phyloP scores from a whole-genome alignment of 768 basidiomycete species.

The Tubosaeta sp. region DNA sequence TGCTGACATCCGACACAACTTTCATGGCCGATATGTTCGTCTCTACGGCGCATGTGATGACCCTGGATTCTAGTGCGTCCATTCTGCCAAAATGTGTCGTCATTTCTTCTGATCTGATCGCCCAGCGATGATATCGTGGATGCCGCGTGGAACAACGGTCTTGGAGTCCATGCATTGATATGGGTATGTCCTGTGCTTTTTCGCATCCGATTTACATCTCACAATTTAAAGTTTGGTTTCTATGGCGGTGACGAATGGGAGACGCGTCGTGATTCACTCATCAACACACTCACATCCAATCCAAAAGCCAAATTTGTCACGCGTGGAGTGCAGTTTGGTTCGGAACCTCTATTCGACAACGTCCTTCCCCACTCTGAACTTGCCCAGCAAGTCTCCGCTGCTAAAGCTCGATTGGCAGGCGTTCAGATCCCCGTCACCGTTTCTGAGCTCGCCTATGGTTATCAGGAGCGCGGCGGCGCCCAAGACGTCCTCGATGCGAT shows the following conservation, averaged over 20 bases:
- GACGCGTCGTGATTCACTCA: slow-evolving; percentile 47
- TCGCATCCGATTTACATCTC: background rate
- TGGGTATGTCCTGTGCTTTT: slow-evolving; percentile 47
- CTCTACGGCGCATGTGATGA: slow-evolving; percentile 41
- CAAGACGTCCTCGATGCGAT: slow-evolving; percentile 53
- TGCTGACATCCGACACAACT: slow-evolving; percentile 51
- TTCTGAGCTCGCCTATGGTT: slow-evolving; percentile 61
- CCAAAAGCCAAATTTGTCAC: slow-evolving; percentile 62
- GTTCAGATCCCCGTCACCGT: slow-evolving; percentile 67
- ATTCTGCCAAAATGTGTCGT: background rate
- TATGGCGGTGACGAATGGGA: slow-evolving; percentile 45
- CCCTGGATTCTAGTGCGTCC: slow-evolving; percentile 35
- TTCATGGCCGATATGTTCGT: slow-evolving; percentile 63
- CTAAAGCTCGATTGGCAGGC: slow-evolving; percentile 45
- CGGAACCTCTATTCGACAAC: slow-evolving; percentile 61
- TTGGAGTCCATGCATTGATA: slow-evolving; percentile 71
- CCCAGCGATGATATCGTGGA: slow-evolving; percentile 55
- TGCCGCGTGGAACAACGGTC: slow-evolving; percentile 62
- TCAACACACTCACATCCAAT: slow-evolving; percentile 52
- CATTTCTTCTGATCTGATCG: slow-evolving; percentile 14
- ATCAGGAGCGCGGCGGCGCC: slow-evolving; percentile 48
- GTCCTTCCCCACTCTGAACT: slow-evolving; percentile 49
- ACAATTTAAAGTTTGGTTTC: slow-evolving; percentile 33
- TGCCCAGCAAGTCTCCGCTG: slow-evolving; percentile 45
- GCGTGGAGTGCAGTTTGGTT: slow-evolving; percentile 64